Conservation (phyloP, 768 basidiomycete genomes). For the Suillus occidentalis region DNA sequence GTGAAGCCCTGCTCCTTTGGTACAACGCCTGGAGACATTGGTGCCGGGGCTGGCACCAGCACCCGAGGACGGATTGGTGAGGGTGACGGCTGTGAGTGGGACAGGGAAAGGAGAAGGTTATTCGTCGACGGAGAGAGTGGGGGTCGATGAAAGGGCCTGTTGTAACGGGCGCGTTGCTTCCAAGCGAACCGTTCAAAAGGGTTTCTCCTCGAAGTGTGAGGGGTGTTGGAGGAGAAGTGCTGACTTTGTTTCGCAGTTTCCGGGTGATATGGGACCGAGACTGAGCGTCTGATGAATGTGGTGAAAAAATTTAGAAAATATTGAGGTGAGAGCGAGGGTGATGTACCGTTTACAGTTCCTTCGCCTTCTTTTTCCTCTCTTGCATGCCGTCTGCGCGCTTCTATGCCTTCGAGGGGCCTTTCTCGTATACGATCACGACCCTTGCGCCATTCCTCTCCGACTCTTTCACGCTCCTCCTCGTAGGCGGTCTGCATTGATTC, state of each 20-base stretch:
- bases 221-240: conserved; percentile 76
- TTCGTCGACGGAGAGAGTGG: conserved; percentile 84
- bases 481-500: conserved; percentile 70
- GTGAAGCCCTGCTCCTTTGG: conserved; percentile 55
- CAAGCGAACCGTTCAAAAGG: conserved; percentile 36
- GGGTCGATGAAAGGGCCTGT: conserved; percentile 75
- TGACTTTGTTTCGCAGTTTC: conserved; percentile 79
- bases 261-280: conserved; percentile 80
- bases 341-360: conserved; percentile 68
- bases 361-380: conserved; percentile 90
- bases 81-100: conserved; percentile 57
- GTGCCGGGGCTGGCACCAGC: conserved; percentile 41
- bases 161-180: conserved; percentile 56
- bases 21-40: conserved; percentile 41
- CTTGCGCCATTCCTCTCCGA: conserved; percentile 80
- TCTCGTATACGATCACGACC: conserved; percentile 77
- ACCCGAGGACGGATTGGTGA: conserved; percentile 35
- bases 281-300: conserved; percentile 52
- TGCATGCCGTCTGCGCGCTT: conserved; percentile 74
- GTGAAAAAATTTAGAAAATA: conserved; percentile 9
- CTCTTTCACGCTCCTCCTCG: conserved; percentile 73
- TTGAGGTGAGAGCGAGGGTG: conserved; percentile 4
- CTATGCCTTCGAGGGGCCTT: conserved; percentile 78
- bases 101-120: conserved; percentile 84
- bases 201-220: conserved; percentile 40